These are phyloP conservation scores for Pyrrhoderma lamaoense DNA, from an alignment of 1,284 basidiomycete species.

Conservation along the genomic window DNA sequence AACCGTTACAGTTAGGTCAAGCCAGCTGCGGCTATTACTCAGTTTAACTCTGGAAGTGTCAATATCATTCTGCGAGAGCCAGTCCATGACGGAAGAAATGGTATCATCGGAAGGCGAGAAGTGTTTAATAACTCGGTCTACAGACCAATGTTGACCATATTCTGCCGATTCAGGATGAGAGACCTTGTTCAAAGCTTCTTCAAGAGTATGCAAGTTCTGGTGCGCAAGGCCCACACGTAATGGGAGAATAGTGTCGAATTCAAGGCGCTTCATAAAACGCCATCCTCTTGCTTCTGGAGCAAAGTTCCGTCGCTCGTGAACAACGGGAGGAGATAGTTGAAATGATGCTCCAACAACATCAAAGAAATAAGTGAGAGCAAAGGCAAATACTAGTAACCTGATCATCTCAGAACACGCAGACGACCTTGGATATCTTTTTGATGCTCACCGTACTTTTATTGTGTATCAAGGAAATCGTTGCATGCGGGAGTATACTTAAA, in stretches of 20 bases:
- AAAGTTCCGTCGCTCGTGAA: conserved; percentile 16
- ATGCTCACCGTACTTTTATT: no score
- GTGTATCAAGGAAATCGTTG: no score
- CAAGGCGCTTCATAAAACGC: conserved; percentile 14
- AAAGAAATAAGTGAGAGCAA: no score
- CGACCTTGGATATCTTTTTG: no score
- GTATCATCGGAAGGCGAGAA: conserved; percentile 35
- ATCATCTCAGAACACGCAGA: no score
- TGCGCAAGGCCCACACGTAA: conserved; percentile 33
- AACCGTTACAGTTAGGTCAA: conserved; percentile 33
- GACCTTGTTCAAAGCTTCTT: conserved; percentile 31
- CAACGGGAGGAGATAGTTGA: conserved; percentile 7
- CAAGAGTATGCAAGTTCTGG: conserved; percentile 30
- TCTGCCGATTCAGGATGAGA: conserved; percentile 31
- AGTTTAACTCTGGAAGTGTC: conserved; percentile 26
- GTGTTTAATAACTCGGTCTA: conserved; percentile 29
- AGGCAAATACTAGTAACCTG: no score
- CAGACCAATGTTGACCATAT: conserved; percentile 34
- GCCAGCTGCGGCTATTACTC: conserved; percentile 33
- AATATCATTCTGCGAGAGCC: conserved; percentile 35
- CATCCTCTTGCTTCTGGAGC: conserved; percentile 12
- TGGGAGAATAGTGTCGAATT: conserved; percentile 12
- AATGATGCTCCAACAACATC: no score
- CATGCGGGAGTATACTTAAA: no score
- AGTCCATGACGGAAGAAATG: conserved; percentile 29